These are phyloP conservation scores for Fusarium penzigii DNA, from an alignment of 2,329 filamentous ascomycete genomes.

Conservation along the genomic window DNA sequence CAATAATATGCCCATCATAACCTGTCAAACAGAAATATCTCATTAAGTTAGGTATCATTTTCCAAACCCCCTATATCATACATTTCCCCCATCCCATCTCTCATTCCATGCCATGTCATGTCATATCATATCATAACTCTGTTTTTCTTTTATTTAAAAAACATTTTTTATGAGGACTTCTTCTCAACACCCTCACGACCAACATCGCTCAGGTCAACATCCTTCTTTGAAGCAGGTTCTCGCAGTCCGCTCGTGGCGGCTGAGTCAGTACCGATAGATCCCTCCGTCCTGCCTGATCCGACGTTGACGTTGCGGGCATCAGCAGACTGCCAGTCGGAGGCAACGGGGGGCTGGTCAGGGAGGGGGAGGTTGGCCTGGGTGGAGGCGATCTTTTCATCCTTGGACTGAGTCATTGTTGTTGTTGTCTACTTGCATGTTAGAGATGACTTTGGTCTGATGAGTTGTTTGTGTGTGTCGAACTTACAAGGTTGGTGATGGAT, in stretches of 20 bases:
- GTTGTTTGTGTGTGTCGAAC: too few relatives aligned
- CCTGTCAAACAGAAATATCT: too few relatives aligned
- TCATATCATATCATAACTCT: too few relatives aligned
- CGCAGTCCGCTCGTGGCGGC: conserved; percentile 54
- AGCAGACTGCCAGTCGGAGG: conserved; percentile 77
- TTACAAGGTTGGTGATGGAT: too few relatives aligned
- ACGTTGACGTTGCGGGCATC: conserved; percentile 71
- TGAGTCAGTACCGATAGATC: conserved; percentile 52
- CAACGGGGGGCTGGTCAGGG: conserved; percentile 73
- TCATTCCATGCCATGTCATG: neutral
- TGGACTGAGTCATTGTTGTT: conserved; percentile 49
- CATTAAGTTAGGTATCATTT: too few relatives aligned
- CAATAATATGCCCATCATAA: too few relatives aligned
- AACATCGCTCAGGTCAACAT: conserved; percentile 58
- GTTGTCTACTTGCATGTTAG: neutral
- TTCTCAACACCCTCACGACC: conserved; percentile 56
- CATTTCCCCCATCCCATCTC: too few relatives aligned
- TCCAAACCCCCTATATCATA: too few relatives aligned
- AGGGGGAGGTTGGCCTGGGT: conserved; percentile 73
- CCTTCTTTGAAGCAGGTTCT: conserved; percentile 58
- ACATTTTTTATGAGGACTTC: conserved; percentile 9
- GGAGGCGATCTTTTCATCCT: conserved; percentile 66
- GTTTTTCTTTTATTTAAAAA: too few relatives aligned
- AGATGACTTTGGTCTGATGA: too few relatives aligned
- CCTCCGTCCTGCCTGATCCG: conserved; percentile 60